Conservation (phyloP, 441 rosid genomes). For the Caryocar brasiliense region DNA sequence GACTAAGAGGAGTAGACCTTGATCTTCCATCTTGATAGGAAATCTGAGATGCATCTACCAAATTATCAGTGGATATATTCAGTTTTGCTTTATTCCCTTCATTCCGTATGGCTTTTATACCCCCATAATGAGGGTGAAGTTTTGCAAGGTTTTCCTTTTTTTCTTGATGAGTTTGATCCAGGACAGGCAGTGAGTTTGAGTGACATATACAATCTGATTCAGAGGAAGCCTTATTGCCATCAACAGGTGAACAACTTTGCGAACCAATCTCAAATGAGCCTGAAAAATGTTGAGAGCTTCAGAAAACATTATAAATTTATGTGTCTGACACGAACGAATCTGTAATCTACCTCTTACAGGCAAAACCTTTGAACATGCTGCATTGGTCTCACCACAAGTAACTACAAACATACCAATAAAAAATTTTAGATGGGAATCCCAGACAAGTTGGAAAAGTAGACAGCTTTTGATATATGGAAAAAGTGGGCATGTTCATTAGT, state of each 20-base stretch:
- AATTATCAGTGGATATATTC: conserved; percentile 17
- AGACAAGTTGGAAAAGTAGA: neutral
- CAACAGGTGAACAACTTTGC: conserved; percentile 23
- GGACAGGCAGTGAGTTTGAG: conserved; percentile 11
- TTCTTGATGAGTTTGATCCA: conserved; percentile 23
- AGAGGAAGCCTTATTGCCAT: conserved; percentile 14
- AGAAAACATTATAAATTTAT: conserved; percentile 6
- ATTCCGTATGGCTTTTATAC: conserved; percentile 17
- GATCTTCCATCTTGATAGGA: conserved; percentile 80
- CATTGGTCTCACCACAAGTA: conserved; percentile 18
- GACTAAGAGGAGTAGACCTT: conserved; percentile 79
- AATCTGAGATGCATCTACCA: conserved; percentile 74
- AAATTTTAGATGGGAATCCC: conserved; percentile 6
- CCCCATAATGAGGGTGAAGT: conserved; percentile 17
- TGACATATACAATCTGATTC: conserved; percentile 25
- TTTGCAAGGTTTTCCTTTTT: conserved; percentile 19
- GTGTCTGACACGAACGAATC: conserved; percentile 3
- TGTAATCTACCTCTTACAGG: conserved; percentile 26
- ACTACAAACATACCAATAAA: conserved; percentile 22
- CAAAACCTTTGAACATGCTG: conserved; percentile 13
- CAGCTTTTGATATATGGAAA: too few species aligned
- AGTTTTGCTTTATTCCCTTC: conserved; percentile 27
- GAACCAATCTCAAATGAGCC: conserved; percentile 30
- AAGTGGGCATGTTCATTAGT: conserved; percentile 7
- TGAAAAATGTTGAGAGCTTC: conserved; percentile 16